Conservation (phyloP, 192 early-diverging fungal species). For the Umbelopsis ramanniana region DNA sequence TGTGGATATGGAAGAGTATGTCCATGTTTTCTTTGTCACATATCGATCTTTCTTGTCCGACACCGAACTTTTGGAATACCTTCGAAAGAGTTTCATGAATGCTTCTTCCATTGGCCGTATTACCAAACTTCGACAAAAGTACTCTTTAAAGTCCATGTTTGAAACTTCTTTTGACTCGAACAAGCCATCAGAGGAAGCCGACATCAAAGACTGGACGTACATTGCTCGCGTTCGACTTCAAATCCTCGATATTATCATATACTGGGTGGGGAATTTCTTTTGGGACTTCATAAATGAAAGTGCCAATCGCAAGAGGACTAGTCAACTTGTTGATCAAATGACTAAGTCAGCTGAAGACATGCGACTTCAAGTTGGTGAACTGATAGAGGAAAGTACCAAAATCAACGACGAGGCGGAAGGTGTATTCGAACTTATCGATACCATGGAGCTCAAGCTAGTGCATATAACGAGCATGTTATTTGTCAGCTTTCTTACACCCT, state of each 20-base stretch:
- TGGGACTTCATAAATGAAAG: conserved; percentile 68
- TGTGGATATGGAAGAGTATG: conserved; percentile 48
- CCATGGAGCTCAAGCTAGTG: not conserved
- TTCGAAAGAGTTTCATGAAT: conserved; percentile 43
- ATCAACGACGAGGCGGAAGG: not conserved
- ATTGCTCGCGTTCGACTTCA: conserved; percentile 43
- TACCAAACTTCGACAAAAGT: not conserved
- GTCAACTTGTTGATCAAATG: conserved; percentile 40
- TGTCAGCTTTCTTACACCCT: not conserved
- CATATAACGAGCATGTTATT: not conserved
- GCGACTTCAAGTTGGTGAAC: conserved; percentile 2
- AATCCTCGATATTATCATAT: conserved; percentile 59
- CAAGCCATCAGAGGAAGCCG: conserved; percentile 21
- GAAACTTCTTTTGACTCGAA: not conserved
- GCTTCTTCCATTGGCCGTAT: conserved; percentile 33
- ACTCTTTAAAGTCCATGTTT: conserved; percentile 14
- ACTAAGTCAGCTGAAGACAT: not conserved
- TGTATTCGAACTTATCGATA: not conserved
- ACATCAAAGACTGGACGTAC: conserved; percentile 38
- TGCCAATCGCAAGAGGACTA: conserved; percentile 51
- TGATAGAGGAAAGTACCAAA: conserved; percentile 10
- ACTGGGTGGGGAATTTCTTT: conserved; percentile 65
- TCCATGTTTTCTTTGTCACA: conserved; percentile 63
- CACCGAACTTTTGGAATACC: conserved; percentile 43
- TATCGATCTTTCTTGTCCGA: conserved; percentile 65